Evolutionary conservation across 495 filamentous ascomycete genomes (phyloP).

Genomic region (Friedmanniomyces simplex): DNA sequence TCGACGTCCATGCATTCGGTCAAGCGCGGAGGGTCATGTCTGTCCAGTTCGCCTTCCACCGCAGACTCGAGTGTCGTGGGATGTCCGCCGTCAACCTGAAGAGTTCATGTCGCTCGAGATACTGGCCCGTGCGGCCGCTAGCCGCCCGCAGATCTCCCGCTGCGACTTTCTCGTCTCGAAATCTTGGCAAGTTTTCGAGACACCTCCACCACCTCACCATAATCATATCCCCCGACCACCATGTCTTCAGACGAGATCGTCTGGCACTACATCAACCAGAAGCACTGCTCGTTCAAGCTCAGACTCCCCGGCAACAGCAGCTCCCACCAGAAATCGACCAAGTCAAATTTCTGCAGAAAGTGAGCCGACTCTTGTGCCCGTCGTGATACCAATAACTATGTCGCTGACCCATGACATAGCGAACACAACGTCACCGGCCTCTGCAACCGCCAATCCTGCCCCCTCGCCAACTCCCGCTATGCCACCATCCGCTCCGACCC

Average conservation of each 20-base stretch:
- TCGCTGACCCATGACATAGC: background rate
- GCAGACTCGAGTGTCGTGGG: background rate
- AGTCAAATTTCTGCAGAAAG: constrained; percentile 91
- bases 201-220: background rate
- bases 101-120: background rate
- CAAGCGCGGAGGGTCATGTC: background rate
- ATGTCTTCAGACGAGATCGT: constrained; percentile 94
- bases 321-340: constrained; percentile 55
- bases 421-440: constrained; percentile 93
- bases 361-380: no score
- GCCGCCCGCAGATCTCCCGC: background rate
- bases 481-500: constrained; percentile 82
- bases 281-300: constrained; percentile 93
- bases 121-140: background rate
- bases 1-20: background rate
- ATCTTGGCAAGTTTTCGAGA: background rate
- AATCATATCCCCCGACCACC: background rate
- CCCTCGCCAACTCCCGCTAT: constrained; percentile 91
- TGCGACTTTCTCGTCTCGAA: background rate
- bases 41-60: no score
- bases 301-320: constrained; percentile 42
- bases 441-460: constrained; percentile 90
- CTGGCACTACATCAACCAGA: constrained; percentile 91
- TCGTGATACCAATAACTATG: no score
- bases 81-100: background rate